phyloP scores from a whole-genome alignment of 345 rosid species.

The Rubroshorea leprosula region DNA sequence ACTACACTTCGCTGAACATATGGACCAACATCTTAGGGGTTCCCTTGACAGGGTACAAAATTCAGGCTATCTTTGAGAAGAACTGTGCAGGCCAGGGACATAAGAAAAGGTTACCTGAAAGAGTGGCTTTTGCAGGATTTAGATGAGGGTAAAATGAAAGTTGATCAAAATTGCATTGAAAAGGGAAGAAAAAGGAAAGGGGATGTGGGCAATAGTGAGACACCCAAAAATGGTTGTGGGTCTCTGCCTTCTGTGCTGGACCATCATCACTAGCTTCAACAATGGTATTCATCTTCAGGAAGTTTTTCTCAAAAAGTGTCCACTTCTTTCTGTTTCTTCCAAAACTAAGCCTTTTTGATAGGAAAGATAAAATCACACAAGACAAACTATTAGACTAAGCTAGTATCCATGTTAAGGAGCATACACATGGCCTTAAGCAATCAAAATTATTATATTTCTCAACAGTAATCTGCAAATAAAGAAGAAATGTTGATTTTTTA shows the following conservation, averaged over 20 bases:
- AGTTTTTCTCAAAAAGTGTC: constrained; percentile 27
- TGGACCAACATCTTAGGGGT: constrained; percentile 11
- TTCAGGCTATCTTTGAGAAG: constrained; percentile 23
- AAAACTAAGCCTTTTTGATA: not conserved
- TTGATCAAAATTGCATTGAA: constrained; percentile 21
- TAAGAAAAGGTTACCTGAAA: constrained; percentile 9
- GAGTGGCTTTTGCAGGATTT: not conserved
- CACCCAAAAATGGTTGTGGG: constrained; percentile 23
- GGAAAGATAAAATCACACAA: too few species aligned
- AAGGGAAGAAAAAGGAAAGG: constrained; percentile 17
- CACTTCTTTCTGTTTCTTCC: constrained; percentile 32
- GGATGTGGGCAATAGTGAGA: constrained; percentile 23
- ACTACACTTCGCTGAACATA: too few species aligned
- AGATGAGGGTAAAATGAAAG: too few species aligned
- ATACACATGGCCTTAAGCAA: constrained; percentile 2
- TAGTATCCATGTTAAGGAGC: not conserved
- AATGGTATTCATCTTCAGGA: constrained; percentile 21
- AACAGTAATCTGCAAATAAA: constrained; percentile 1
- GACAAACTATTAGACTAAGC: constrained; percentile 15
- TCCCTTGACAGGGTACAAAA: constrained; percentile 23
- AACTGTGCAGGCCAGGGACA: constrained; percentile 6
- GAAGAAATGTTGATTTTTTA: too few species aligned
- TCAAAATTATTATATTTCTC: constrained; percentile 6
- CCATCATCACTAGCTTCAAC: constrained; percentile 5
- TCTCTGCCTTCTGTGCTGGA: constrained; percentile 15